Evolutionary conservation across 805 yeast genomes (phyloP).

Genomic region (Zygosaccharomyces bailii): DNA sequence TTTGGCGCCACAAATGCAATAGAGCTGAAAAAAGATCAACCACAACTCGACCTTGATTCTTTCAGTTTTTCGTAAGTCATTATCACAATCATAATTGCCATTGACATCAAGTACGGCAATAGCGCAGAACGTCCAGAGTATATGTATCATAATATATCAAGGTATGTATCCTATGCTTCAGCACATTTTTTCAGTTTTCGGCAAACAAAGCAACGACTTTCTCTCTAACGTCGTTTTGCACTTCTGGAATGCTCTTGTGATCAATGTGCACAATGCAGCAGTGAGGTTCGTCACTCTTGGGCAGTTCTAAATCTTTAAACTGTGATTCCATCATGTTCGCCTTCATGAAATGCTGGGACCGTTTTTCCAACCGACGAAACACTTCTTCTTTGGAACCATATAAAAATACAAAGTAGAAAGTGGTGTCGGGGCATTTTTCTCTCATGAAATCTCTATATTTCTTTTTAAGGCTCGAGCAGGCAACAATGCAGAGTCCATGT

Average conservation of each 20-base stretch:
- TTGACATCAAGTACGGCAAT: too few relatives aligned
- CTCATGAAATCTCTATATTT: conserved; percentile 65
- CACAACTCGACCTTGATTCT: too few relatives aligned
- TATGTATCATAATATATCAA: too few relatives aligned
- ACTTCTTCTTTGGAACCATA: conserved; percentile 62
- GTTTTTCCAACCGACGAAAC: conserved; percentile 52
- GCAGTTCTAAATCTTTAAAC: conserved; percentile 69
- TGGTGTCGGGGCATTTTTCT: conserved; percentile 32
- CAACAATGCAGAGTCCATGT: conserved; percentile 46
- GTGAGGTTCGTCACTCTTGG: conserved; percentile 40
- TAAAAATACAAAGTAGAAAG: conserved; percentile 62
- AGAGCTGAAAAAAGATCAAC: too few relatives aligned
- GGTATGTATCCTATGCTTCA: background rate
- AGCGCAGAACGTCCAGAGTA: too few relatives aligned
- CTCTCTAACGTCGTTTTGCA: conserved; percentile 22
- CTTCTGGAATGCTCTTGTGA: conserved; percentile 22
- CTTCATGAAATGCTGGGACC: conserved; percentile 85
- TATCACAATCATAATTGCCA: too few relatives aligned
- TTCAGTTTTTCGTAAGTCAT: too few relatives aligned
- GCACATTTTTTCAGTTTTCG: background rate
- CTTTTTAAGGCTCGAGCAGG: conserved; percentile 83
- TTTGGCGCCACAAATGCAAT: too few relatives aligned
- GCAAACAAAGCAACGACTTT: conserved; percentile 8
- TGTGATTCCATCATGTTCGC: conserved; percentile 79
- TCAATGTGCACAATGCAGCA: conserved; percentile 35